phyloP scores from a whole-genome alignment of 768 basidiomycete genomes.

The Trametes coccinea region DNA sequence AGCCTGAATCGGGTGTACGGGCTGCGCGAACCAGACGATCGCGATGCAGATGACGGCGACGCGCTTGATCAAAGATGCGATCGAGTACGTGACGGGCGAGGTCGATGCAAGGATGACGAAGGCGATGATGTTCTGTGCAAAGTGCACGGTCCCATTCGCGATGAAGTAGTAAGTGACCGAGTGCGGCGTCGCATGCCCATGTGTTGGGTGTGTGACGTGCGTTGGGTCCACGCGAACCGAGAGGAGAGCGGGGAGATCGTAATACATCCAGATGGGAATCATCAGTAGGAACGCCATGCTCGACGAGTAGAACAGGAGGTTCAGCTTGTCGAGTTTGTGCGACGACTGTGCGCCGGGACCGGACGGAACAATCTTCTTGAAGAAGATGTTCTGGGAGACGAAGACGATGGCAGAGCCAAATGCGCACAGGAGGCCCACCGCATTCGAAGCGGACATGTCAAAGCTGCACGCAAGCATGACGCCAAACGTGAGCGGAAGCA shows the following conservation, averaged over 20 bases:
- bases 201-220: slow-evolving; percentile 45
- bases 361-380: slow-evolving; percentile 95
- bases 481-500: slow-evolving; percentile 92
- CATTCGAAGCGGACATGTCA: slow-evolving; percentile 85
- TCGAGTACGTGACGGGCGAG: slow-evolving; percentile 98
- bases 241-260: slow-evolving; percentile 75
- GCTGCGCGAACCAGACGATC: slow-evolving; percentile 93
- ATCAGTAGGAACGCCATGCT: slow-evolving; percentile 93
- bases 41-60: slow-evolving; percentile 98
- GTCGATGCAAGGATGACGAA: slow-evolving; percentile 95
- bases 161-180: slow-evolving; percentile 81
- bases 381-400: slow-evolving; percentile 97
- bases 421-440: slow-evolving; percentile 87
- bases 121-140: slow-evolving; percentile 95
- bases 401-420: slow-evolving; percentile 97
- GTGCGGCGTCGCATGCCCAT: slow-evolving; percentile 51
- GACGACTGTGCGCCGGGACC: slow-evolving; percentile 40
- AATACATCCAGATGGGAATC: slow-evolving; percentile 94
- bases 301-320: slow-evolving; percentile 92
- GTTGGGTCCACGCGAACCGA: slow-evolving; percentile 41
- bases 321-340: slow-evolving; percentile 95
- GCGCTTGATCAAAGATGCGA: slow-evolving; percentile 96
- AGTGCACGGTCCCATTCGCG: slow-evolving; percentile 95
- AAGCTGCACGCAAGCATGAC: slow-evolving; percentile 98
- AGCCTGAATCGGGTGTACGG: slow-evolving; percentile 80